Base-by-base conservation (phyloP, 192 early-diverging fungal species). In the Umbelopsis sp. region DNA sequence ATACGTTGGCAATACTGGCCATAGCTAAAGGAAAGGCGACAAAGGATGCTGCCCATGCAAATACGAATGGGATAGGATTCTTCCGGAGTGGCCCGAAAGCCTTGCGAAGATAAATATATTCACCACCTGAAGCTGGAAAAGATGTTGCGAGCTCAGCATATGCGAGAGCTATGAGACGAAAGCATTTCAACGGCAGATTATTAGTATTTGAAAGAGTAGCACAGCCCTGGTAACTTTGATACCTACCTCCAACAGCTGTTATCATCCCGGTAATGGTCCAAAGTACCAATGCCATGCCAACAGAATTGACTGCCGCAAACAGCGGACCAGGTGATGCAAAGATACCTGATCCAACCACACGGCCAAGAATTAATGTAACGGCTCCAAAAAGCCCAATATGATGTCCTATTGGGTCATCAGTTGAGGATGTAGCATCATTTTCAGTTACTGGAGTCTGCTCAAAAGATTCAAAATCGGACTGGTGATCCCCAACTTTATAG, bases 291-390 rank as follows among this genome's bases (percentile, higher is more conserved):
- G 71, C 68, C 45, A 75, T 80, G 24, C 74, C 75, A 6, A 75
- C 71, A 41, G 72, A 71, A 25, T 74, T 65, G 6, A 80, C 72
- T 5, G 68, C 66, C 11, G 76, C 79, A 66, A 77, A 80, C 3
- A 91, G 75, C 3, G 84, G 87, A 0, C 88, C 88, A 16, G 88
- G 88, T 0, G 84, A 86, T 10, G 89, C 88, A 72, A 89, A 91
- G 29, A 91, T 91, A 10, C 89, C 89, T 44, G 81, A 82, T n/a
- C 89, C 89, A 32, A 80, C 76, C 0, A 80, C 54, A 2, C 75
- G 76, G 17, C 79, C 79, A n/a, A 80, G 65, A 54, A 80, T 80
- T 72, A 62, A 17, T 20, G 29, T 62, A 3, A 31, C 31, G 0
- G 56, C 26, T 5, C 56, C 56, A 62, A 62, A 62, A 7, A 62